Evolutionary conservation across 176 grass and related monocot species (phyloP).

Genomic region (Neostapfia colusana): DNA sequence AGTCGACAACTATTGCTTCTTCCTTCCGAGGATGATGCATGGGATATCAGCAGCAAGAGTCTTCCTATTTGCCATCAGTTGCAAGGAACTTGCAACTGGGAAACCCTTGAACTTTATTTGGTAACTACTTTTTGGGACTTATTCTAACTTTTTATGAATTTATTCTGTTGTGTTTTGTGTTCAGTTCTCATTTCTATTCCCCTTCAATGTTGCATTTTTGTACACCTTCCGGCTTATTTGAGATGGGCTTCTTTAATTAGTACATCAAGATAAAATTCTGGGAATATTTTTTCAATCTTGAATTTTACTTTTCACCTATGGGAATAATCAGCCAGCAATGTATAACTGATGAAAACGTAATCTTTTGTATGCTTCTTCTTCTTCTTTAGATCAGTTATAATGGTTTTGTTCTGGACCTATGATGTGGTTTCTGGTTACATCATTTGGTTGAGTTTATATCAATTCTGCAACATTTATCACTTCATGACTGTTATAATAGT

Average conservation of each 20-base stretch:
- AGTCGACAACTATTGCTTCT: slow-evolving; percentile 55
- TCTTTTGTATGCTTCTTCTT: not conserved
- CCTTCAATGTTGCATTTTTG: not conserved
- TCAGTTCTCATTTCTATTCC: not conserved
- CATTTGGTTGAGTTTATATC: not conserved
- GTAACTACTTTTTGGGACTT: slow-evolving; percentile 49
- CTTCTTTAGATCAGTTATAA: not conserved
- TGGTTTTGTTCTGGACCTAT: not conserved
- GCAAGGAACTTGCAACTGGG: slow-evolving; percentile 75
- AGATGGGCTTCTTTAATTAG: not conserved
- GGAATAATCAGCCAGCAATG: not conserved
- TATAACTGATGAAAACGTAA: not conserved
- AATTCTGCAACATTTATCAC: not conserved
- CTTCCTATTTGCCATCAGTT: slow-evolving; percentile 51
- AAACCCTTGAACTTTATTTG: slow-evolving; percentile 82
- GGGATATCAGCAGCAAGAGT: slow-evolving; percentile 43
- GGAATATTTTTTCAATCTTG: not conserved
- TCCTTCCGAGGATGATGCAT: slow-evolving; percentile 57
- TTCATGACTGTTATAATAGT: not conserved
- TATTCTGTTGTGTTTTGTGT: slow-evolving; percentile 1
- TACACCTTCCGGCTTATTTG: not conserved
- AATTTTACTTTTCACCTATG: not conserved
- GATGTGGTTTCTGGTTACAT: not conserved
- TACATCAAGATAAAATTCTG: too few relatives aligned
- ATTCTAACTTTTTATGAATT: slow-evolving; percentile 17